Evolutionary conservation across 192 early-diverging fungal species (phyloP).

Genomic region (Umbelopsis sp.): DNA sequence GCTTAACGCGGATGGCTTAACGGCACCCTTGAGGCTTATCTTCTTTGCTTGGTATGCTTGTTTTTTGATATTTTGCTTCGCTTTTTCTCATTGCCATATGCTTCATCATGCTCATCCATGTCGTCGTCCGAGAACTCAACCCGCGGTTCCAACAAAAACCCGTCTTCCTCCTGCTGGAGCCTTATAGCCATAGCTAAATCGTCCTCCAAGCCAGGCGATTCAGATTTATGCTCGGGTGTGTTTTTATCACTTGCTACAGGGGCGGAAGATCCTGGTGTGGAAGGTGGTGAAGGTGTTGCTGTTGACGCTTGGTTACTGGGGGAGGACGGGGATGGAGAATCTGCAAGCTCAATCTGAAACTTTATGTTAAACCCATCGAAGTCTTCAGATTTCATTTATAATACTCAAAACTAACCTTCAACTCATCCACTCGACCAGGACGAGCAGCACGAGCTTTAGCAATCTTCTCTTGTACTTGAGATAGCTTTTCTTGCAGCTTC

Average conservation of each 20-base stretch:
- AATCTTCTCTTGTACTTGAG: constrained; percentile 61
- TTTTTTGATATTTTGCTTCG: constrained; percentile 18
- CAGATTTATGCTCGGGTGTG: neutral
- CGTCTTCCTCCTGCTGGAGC: constrained; percentile 36
- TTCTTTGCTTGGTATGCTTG: constrained; percentile 3
- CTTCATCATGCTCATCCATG: constrained; percentile 24
- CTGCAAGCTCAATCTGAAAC: constrained; percentile 5
- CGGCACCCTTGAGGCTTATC: neutral
- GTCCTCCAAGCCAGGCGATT: constrained; percentile 18
- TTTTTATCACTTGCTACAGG: constrained; percentile 2
- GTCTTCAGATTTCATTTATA: neutral
- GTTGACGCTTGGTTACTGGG: neutral
- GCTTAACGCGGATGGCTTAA: neutral
- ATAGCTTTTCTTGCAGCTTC: constrained; percentile 59
- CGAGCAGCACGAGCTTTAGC: constrained; percentile 40
- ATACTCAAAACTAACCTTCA: constrained; percentile 19
- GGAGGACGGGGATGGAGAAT: constrained; percentile 2
- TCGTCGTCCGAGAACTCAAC: constrained; percentile 18
- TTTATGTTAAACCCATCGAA: neutral
- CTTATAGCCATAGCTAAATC: constrained; percentile 32
- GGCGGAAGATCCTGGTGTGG: constrained; percentile 13
- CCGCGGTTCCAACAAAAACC: neutral
- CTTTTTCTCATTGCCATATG: constrained; percentile 23
- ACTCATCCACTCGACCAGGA: constrained; percentile 30
- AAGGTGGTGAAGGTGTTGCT: constrained; percentile 3